These are phyloP conservation scores for Suillus subalutaceus DNA, from an alignment of 768 basidiomycete genomes.

Conservation along the genomic window DNA sequence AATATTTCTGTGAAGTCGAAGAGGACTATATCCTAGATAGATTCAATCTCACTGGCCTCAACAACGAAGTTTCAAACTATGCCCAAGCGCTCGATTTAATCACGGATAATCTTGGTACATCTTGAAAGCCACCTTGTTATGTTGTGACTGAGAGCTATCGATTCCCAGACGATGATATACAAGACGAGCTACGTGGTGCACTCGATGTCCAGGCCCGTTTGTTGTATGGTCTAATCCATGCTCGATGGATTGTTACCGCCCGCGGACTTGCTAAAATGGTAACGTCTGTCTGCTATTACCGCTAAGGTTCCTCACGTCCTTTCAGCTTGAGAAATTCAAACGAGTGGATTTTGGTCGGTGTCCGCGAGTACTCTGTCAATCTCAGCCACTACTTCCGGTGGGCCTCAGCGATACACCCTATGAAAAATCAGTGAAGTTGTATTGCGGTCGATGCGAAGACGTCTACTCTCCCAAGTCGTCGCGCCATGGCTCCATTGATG, in stretches of 20 bases:
- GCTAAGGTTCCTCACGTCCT: conserved; percentile 1
- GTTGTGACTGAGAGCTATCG: background rate
- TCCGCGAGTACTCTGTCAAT: conserved; percentile 94
- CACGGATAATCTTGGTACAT: conserved; percentile 89
- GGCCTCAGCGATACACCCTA: conserved; percentile 97
- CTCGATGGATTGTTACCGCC: conserved; percentile 95
- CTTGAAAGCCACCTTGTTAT: background rate
- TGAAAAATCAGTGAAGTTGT: conserved; percentile 98
- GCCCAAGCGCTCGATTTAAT: conserved; percentile 93
- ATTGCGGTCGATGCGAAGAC: conserved; percentile 98
- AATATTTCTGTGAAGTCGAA: conserved; percentile 99
- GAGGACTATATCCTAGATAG: conserved; percentile 98
- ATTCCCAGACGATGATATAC: conserved; percentile 83
- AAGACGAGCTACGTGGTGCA: conserved; percentile 89
- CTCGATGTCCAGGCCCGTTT: conserved; percentile 93
- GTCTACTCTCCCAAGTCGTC: conserved; percentile 98
- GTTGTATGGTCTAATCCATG: conserved; percentile 95
- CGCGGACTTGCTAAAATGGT: conserved; percentile 97
- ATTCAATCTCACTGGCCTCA: conserved; percentile 97
- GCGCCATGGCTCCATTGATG: conserved; percentile 96
- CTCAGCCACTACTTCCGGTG: conserved; percentile 93
- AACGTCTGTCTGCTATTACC: background rate
- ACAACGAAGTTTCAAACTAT: conserved; percentile 96
- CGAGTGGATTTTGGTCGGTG: conserved; percentile 98
- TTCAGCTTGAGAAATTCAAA: conserved; percentile 94